Percentiles rank a stretch among this genome's conserved stretches.
Conservation (phyloP, 768 basidiomycete genomes). For the Termitomyces sp. region DNA sequence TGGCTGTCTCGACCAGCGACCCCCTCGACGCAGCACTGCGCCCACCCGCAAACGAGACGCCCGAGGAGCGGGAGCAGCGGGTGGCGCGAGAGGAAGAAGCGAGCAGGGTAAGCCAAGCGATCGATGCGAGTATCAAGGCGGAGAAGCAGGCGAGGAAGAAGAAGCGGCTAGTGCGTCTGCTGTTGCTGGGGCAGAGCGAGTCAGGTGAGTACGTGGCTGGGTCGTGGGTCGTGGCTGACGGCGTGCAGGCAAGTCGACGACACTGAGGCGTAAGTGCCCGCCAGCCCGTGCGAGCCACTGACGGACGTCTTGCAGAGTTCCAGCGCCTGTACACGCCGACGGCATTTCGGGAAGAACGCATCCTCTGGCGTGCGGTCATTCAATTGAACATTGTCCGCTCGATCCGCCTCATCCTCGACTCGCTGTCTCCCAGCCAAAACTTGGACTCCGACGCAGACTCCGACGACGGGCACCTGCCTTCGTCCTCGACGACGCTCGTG, state of each 20-base stretch:
- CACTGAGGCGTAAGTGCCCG: slow-evolving; percentile 64
- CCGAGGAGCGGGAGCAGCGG: slow-evolving; percentile 48
- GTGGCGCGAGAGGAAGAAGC: slow-evolving; percentile 65
- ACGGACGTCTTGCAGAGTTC: slow-evolving; percentile 46
- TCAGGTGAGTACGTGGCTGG: slow-evolving; percentile 45
- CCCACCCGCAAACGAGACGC: slow-evolving; percentile 65
- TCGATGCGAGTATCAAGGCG: slow-evolving; percentile 69
- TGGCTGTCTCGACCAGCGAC: slow-evolving; percentile 39
- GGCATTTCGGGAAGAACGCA: slow-evolving; percentile 69
- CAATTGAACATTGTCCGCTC: slow-evolving; percentile 81
- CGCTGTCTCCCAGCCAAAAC: slow-evolving; percentile 18
- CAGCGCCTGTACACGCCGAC: slow-evolving; percentile 71
- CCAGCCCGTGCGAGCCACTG: slow-evolving; percentile 5
- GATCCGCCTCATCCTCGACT: slow-evolving; percentile 66
- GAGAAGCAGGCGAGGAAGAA: slow-evolving; percentile 61
- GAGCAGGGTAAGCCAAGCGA: slow-evolving; percentile 55
- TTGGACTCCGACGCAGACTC: slow-evolving; percentile 8
- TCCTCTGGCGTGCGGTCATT: slow-evolving; percentile 80
- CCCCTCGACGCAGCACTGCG: slow-evolving; percentile 61
- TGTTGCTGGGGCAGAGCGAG: slow-evolving; percentile 81
- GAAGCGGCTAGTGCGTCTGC: slow-evolving; percentile 63
- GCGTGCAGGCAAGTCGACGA: slow-evolving; percentile 69
- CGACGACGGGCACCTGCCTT: slow-evolving; percentile 13
- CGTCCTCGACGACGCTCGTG: slow-evolving; percentile 20
- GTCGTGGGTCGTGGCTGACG: neutral